Evolutionary conservation across 2,329 filamentous ascomycete species (phyloP).

Genomic region (Alternaria longipes): DNA sequence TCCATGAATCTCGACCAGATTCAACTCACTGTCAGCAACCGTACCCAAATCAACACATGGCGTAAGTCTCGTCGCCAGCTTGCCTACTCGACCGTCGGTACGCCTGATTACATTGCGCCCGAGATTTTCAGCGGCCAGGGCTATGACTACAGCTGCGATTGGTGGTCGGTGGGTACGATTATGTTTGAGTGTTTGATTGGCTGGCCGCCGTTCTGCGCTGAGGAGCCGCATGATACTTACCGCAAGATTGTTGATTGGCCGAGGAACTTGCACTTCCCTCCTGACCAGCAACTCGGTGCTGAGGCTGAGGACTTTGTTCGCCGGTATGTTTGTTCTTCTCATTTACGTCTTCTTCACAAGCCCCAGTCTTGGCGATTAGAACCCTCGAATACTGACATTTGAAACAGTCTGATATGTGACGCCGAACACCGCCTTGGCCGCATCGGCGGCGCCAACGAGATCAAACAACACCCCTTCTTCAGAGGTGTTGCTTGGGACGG

Average conservation of each 20-base stretch:
- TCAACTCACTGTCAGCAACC: conserved; percentile 96
- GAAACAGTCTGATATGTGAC: conserved; percentile 84
- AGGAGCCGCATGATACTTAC: conserved; percentile 97
- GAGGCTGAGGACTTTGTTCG: conserved; percentile 93
- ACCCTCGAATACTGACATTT: conserved; percentile 22
- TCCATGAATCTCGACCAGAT: conserved; percentile 98
- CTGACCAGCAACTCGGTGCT: conserved; percentile 86
- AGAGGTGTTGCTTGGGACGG: conserved; percentile 94
- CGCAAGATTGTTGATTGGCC: conserved; percentile 99
- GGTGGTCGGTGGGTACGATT: conserved; percentile 98
- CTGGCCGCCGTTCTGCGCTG: conserved; percentile 98
- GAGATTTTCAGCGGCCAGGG: conserved; percentile 98
- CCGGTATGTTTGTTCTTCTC: conserved; percentile 67
- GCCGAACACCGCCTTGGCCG: conserved; percentile 90
- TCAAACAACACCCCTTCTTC: conserved; percentile 96
- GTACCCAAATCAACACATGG: conserved; percentile 98
- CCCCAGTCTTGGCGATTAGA: background rate
- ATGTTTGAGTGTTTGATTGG: conserved; percentile 99
- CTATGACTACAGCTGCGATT: conserved; percentile 97
- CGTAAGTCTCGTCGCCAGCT: conserved; percentile 93
- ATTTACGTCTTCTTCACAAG: background rate
- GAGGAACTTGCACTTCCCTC: conserved; percentile 93
- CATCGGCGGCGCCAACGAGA: conserved; percentile 82
- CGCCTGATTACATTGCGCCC: conserved; percentile 97
- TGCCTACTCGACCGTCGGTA: conserved; percentile 98